Base-by-base conservation (phyloP, 345 rosid genomes). In the Erucastrum elatum region DNA sequence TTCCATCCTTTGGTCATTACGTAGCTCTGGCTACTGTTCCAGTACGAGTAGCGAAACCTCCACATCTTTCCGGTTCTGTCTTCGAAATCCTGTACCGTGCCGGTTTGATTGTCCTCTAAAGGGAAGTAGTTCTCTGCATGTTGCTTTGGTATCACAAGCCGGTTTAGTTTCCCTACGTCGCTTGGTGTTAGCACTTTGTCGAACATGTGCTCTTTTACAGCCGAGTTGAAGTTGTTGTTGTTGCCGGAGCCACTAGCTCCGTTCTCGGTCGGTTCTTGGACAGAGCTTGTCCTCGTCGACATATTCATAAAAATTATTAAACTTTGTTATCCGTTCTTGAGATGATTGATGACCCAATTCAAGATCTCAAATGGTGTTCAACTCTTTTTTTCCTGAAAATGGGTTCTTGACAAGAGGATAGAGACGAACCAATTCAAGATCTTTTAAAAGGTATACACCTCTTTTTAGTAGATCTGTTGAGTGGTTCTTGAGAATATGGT, bases 1-100 rank as follows among this genome's bases (percentile, higher is more conserved):
- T 88, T 92, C 97, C 98, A 92, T 1, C 96, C 98, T 84, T 87
- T 94, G 0, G 97, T 94, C 94, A 94, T 92, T 31, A 92, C 97
- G 62, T 94, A 94, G 87, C 97, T 94, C 86, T 94, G 96, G 87
- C 97, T 94, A 80, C 94, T 90, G 72, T 82, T 89, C 97, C 97
- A 92, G 78, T 90, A 94, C 12, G 97, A 94, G 87, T 94, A 92
- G 37, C 94, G 83, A 82, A 94, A 89, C 77, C 88, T 83, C 97
- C 96, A 92, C 5, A 81, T 68, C 83, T 90, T 92, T 31, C 93
- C 94, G 75, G 75, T 84, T 33, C 78, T 80, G 81, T 94, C 98
- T 79, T 90, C 91, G 72, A 94, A 94, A 75, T 92, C 91, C 84
- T 92, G 76, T n/a, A 88, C 76, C n/a, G 87, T 88, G 17, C 92